Base-by-base conservation (phyloP, 177 flowering plant genomes). In the Tripterygium wilfordii region DNA sequence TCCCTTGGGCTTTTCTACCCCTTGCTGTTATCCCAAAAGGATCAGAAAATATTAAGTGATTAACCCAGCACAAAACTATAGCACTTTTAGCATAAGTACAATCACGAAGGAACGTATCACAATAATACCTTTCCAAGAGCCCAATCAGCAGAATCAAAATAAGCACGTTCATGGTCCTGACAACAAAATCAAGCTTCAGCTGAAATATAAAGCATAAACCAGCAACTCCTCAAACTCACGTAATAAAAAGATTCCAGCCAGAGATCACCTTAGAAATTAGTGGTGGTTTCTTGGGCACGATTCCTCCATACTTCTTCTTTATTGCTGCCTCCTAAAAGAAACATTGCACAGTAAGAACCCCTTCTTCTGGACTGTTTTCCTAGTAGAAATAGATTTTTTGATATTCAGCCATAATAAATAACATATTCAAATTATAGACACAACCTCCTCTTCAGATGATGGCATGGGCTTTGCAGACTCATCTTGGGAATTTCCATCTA, bases 91-190 rank as follows among this genome's bases (percentile, higher is more conserved):
- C n/a, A n/a, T n/a, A n/a, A n/a, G n/a, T n/a, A n/a, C n/a, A n/a
- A n/a, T n/a, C n/a, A n/a, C n/a, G n/a, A n/a, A n/a, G n/a, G n/a
- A n/a, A n/a, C n/a, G n/a, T n/a, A n/a, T n/a, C n/a, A n/a, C n/a
- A n/a, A n/a, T n/a, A n/a, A 9, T 66, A 83, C 95, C 88, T 85
- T 85, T 63, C 85, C 88, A 48, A 85, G 67, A 12, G 90, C 90
- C 95, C 95, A 85, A 69, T 85, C 95, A 56, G 95, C 95, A 52
- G 95, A 85, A 60, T 85, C 95, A 63, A 85, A 85, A 53, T 70
- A 85, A 37, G 95, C 95, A 39, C 78, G 87, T 53, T 85, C 95
- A 66, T 82, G 90, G 54, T 88, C 94, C 94, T 88, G 70, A 26
- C 50, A 44, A 45, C 44, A 59, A 43, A 60, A 17, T n/a, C n/a